These are phyloP conservation scores for Termitomyces bulborhizus DNA, from an alignment of 768 basidiomycete species.

Conservation along the genomic window DNA sequence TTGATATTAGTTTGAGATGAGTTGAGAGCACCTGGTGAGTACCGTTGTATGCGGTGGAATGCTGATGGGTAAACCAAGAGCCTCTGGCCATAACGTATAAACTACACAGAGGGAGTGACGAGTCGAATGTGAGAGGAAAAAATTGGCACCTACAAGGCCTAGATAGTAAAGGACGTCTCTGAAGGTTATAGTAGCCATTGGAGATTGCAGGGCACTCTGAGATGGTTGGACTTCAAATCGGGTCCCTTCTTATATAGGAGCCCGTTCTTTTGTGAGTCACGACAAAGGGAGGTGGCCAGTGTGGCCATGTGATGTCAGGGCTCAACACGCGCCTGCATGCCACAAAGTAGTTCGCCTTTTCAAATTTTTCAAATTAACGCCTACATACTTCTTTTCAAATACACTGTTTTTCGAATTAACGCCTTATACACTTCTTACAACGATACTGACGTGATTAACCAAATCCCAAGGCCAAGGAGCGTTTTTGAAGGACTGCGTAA, in stretches of 20 bases:
- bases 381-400: no score
- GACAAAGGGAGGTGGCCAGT: no score
- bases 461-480: no score
- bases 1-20: neutral
- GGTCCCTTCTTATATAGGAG: neutral
- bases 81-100: constrained; percentile 12
- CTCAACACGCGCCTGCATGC: no score
- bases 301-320: no score
- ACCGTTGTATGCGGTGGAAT: neutral
- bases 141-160: neutral
- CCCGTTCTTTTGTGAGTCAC: no score
- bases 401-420: no score
- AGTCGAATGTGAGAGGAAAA: neutral
- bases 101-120: neutral
- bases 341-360: no score
- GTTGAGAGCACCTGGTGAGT: neutral
- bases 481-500: no score
- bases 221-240: neutral
- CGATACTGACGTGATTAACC: no score
- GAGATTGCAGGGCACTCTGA: neutral
- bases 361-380: no score
- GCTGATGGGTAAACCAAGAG: constrained; percentile 14
- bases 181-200: neutral
- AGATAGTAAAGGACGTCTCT: neutral
- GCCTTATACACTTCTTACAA: no score